Evolutionary conservation across 2,329 filamentous ascomycete genomes (phyloP), one percentile per base, ranked within the genome.

Genomic region (Trichoderma endophyticum): DNA sequence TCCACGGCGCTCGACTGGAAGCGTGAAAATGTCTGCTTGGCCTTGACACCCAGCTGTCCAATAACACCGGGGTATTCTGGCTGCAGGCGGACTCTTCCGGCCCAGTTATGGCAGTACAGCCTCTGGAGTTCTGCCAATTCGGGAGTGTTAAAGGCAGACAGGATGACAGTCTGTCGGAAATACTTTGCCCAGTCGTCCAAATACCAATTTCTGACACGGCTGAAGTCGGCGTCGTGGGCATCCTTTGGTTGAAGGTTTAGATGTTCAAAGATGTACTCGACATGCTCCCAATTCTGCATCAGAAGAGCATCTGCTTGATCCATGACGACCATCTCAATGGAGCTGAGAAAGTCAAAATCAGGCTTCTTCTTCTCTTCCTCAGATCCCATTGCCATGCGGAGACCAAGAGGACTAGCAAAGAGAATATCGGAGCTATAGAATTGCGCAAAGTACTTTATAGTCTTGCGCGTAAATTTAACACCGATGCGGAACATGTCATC

Each of bases 241-340:
- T 97, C 93, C 78, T 92, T 93, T 48, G 96, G 95, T 77, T 97
- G 93, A 26, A 92, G 86, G 80, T 99, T 99, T 74, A 99, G 88
- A 80, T 97, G 93, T 74, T 93, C 90, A 78, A 98, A 95, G 77
- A 98, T 92, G 80, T 93, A 93, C 80, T 97, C 93, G 73, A 98
- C 89, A 79, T 99, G 95, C 78, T 98, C 94, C 95, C 95, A 98
- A 80, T 97, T 98, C 81, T 99, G 96, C 94, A 98, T 98, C 9
- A 97, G 88, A 56, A 98, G 88, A 0, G 94, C 94, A 81, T 98
- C 95, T 14, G 94, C 92, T 82, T 98, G 95, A 80, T 99, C 96
- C 73, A 97, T 87, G 61, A 98, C 86, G 36, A 96, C 90, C 66
- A 99, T 82, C 82, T 99, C 96, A 77, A 99, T 93, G 1, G 95